Percentiles rank a stretch among this genome's conserved stretches.
These are phyloP conservation scores for Trichosporon inkin DNA, from an alignment of 1,284 basidiomycete species.

Conservation along the genomic window DNA sequence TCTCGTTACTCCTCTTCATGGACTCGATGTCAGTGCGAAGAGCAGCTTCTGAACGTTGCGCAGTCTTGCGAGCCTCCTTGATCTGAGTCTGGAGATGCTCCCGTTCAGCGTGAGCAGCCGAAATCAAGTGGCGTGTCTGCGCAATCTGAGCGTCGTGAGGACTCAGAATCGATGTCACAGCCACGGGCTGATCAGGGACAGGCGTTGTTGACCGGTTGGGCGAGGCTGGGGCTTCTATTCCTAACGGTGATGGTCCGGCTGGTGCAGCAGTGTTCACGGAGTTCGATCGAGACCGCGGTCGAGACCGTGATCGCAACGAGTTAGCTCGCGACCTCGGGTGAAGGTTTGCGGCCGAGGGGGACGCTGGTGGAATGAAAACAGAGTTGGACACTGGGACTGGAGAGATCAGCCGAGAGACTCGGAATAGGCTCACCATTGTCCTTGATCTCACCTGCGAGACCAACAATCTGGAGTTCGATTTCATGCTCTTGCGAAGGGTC, in stretches of 20 bases:
- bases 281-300: slow-evolving; percentile 46
- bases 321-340: slow-evolving; percentile 47
- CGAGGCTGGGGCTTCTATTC: slow-evolving; percentile 14
- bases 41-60: slow-evolving; percentile 47
- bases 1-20: slow-evolving; percentile 48
- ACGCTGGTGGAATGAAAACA: slow-evolving; percentile 41
- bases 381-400: slow-evolving; percentile 34
- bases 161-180: slow-evolving; percentile 37
- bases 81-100: slow-evolving; percentile 45
- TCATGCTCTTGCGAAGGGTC: slow-evolving; percentile 49
- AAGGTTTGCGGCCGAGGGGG: slow-evolving; percentile 23
- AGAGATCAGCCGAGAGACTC: background rate
- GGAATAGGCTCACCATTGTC: slow-evolving; percentile 26
- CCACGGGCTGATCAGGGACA: slow-evolving; percentile 19
- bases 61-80: slow-evolving; percentile 48
- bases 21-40: slow-evolving; percentile 46
- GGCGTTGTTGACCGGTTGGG: slow-evolving; percentile 15
- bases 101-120: slow-evolving; percentile 43
- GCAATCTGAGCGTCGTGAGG: slow-evolving; percentile 43
- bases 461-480: slow-evolving; percentile 49
- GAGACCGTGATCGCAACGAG: slow-evolving; percentile 45
- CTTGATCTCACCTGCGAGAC: slow-evolving; percentile 33
- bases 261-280: slow-evolving; percentile 34
- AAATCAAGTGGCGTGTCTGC: slow-evolving; percentile 43
- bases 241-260: slow-evolving; percentile 21